phyloP scores from a whole-genome alignment of 345 rosid species.

The Garcia nutans region DNA sequence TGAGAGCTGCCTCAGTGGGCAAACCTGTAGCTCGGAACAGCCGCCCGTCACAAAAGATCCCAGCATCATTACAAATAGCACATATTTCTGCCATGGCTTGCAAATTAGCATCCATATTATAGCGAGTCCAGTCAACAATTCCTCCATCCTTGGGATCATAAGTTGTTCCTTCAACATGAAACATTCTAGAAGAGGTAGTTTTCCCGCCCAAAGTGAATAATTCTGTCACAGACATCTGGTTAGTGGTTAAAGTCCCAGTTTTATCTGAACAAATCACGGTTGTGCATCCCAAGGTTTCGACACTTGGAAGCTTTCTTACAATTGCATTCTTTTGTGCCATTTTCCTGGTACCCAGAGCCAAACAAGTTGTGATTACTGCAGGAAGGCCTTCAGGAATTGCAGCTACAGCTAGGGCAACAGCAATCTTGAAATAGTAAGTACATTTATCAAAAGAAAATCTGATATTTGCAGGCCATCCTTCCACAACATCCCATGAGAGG shows the following conservation, averaged over 20 bases:
- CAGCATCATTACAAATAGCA: constrained; percentile 89
- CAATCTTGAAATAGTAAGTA: constrained; percentile 91
- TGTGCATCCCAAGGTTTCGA: constrained; percentile 96
- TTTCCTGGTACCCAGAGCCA: constrained; percentile 87
- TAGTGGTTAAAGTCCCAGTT: constrained; percentile 89
- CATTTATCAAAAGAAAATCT: constrained; percentile 82
- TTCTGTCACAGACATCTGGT: constrained; percentile 87
- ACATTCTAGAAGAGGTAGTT: constrained; percentile 49
- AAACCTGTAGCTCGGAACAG: constrained; percentile 81
- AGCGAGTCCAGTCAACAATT: constrained; percentile 79
- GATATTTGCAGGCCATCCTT: constrained; percentile 71
- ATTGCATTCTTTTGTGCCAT: constrained; percentile 96
- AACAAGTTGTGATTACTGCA: constrained; percentile 85
- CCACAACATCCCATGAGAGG: constrained; percentile 66
- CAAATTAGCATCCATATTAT: constrained; percentile 83
- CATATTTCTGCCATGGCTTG: constrained; percentile 81
- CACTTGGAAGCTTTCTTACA: constrained; percentile 87
- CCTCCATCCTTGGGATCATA: constrained; percentile 92
- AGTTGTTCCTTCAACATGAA: constrained; percentile 86
- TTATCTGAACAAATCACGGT: constrained; percentile 95
- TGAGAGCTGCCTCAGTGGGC: constrained; percentile 97
- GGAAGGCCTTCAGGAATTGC: constrained; percentile 98
- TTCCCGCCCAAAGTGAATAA: constrained; percentile 77
- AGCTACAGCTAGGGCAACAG: constrained; percentile 92
- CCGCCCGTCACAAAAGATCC: constrained; percentile 66